Evolutionary conservation across 257 asterid genomes (phyloP).

Genomic region (Solanum megistacrolobum): DNA sequence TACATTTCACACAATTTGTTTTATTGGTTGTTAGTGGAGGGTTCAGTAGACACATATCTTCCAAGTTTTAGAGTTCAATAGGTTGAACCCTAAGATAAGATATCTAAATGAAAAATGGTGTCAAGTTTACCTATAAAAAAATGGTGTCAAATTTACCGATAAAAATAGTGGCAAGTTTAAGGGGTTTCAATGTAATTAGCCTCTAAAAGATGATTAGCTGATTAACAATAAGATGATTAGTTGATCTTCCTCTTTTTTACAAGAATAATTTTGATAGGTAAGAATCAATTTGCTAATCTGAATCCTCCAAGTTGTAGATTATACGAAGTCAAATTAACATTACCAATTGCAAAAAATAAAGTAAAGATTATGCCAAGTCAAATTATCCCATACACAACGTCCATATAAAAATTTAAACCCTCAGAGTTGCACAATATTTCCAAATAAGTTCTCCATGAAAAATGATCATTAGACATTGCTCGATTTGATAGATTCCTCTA

Average conservation of each 20-base stretch:
- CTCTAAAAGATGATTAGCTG: neutral
- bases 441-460: neutral
- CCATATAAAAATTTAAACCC: neutral
- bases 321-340: neutral
- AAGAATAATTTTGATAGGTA: neutral
- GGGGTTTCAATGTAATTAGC: neutral
- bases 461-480: neutral
- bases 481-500: no score
- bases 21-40: neutral
- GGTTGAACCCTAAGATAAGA: neutral
- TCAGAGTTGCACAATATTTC: neutral
- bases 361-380: neutral
- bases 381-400: neutral
- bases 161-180: neutral
- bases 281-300: neutral
- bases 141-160: neutral
- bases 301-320: neutral
- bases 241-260: neutral
- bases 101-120: neutral
- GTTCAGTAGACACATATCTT: neutral
- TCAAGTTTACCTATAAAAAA: neutral
- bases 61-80: neutral
- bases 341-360: neutral
- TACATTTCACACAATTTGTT: neutral
- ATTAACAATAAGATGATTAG: neutral